Conservation (phyloP, 148 eudicot species). For the Oxyria digyna region DNA sequence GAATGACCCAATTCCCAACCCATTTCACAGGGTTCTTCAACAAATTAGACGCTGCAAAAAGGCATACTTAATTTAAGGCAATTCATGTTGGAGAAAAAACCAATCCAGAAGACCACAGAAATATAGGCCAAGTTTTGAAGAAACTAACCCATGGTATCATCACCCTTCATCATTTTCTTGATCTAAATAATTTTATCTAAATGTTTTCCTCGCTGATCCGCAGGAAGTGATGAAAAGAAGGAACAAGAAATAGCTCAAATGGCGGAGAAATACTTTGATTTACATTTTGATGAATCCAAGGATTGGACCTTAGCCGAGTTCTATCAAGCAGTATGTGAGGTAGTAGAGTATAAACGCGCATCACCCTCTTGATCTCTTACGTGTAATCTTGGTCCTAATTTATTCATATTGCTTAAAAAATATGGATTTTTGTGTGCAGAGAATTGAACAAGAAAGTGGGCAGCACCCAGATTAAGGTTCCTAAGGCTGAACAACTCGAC, state of each 20-base stretch:
- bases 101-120: background rate
- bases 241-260: constrained; percentile 25
- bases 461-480: constrained; percentile 62
- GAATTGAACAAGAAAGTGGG: constrained; percentile 45
- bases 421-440: constrained; percentile 17
- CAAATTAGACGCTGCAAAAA: background rate
- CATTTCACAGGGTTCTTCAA: constrained; percentile 1
- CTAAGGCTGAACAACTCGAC: constrained; percentile 26
- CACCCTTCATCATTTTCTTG: background rate
- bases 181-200: background rate
- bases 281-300: constrained; percentile 16
- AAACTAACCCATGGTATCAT: background rate
- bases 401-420: background rate
- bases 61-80: background rate
- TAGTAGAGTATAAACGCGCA: constrained; percentile 37
- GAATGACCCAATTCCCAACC: constrained; percentile 8
- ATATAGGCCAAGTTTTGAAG: constrained; percentile 5
- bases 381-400: no score
- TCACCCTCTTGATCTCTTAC: background rate
- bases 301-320: constrained; percentile 27
- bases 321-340: constrained; percentile 46
- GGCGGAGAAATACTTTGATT: constrained; percentile 29
- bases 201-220: background rate
- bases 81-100: background rate
- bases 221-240: constrained; percentile 39